Conservation (phyloP, 441 rosid genomes). For the Erodium moschatum region DNA sequence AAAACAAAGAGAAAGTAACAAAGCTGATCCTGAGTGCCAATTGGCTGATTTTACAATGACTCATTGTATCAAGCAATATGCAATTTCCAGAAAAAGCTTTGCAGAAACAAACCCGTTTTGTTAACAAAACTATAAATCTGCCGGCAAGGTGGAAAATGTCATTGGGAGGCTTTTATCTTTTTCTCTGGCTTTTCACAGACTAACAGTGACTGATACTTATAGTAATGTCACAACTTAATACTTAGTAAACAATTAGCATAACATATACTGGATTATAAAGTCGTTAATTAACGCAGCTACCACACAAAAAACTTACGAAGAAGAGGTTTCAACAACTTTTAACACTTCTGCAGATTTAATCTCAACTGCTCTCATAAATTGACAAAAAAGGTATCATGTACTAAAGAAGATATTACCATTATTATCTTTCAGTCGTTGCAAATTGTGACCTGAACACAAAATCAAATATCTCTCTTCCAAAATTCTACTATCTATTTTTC, state of each 20-base stretch:
- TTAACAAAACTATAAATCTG: not conserved
- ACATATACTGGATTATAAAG: not conserved
- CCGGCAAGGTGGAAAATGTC: not conserved
- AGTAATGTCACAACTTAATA: not conserved
- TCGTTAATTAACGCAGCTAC: no score
- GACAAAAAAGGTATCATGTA: no score
- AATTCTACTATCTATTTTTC: no score
- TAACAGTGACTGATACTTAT: not conserved
- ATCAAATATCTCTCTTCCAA: no score
- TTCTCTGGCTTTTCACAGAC: slow-evolving; percentile 1
- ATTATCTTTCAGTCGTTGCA: no score
- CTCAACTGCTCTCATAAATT: not conserved
- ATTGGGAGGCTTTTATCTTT: not conserved
- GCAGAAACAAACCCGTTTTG: slow-evolving; percentile 4
- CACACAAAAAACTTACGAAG: no score
- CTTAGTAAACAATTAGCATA: no score
- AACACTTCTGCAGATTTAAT: not conserved
- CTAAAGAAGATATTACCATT: no score
- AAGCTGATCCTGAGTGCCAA: not conserved
- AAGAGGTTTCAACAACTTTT: no score
- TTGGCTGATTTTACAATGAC: slow-evolving; percentile 20
- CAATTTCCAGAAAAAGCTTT: not conserved
- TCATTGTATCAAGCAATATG: not conserved
- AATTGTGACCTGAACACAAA: no score
- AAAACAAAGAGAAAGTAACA: slow-evolving; percentile 5